Base-by-base conservation (phyloP, 2,329 filamentous ascomycete genomes). In the Tolypocladium endophyticum region DNA sequence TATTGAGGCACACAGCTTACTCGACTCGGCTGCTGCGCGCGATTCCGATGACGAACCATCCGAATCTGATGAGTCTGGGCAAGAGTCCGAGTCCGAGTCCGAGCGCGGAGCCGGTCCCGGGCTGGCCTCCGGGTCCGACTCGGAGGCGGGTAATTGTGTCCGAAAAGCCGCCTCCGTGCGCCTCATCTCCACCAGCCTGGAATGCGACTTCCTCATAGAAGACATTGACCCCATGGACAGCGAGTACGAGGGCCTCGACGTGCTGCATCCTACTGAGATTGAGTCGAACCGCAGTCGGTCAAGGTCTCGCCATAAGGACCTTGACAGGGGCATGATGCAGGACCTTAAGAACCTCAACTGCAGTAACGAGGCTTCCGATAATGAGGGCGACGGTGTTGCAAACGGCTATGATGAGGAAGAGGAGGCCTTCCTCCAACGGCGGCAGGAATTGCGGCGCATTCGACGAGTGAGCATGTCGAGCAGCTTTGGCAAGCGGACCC, bases 401-500 rank as follows among this genome's bases (percentile, higher is more conserved):
- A 18, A 56, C 41, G 71, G 71, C 55, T 69, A 71, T 54, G 65
- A 63, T 7, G 76, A 78, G 56, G 74, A 76, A 45, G 74, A 78
- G 56, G 69, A 71, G 30, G 70, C 73, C 30, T 79, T 79, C 50
- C 65, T 74, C 20, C 71, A 68, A 63, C 71, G 70, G 60, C 76
- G 76, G 56, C 75, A 77, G 41, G 76, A 76, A 56, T 71, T 77
- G 41, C 75, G 71, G 58, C 74, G 79, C 57, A 72, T 72, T 38
- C 75, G 75, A 47, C 73, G 80, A 30, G 76, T 80, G 68, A 81
- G 77, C 58, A 76, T 78, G 64, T 79, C 80, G 55, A 82, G 79
- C 64, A 82, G 79, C 68, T 78, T 82, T 58, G 78, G 79, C 63
- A 83, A 83, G 71, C 74, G 80, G 43, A 81, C 79, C 33, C 77